Evolutionary conservation across 2,329 filamentous ascomycete species (phyloP).

Genomic region (Colletotrichum neosansevieriae): DNA sequence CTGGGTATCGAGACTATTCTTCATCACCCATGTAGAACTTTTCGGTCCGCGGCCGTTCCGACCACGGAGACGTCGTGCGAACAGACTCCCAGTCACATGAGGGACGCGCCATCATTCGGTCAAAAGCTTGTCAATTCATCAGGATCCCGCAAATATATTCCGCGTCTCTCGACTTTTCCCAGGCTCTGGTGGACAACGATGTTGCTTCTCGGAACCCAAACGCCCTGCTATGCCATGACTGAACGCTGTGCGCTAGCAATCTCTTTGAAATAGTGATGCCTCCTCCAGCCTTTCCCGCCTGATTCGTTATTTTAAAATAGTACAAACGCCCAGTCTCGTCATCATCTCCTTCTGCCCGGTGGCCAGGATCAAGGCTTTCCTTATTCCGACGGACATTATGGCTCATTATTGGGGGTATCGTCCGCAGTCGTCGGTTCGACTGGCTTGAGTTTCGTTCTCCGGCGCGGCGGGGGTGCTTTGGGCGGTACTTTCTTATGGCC

Average conservation of each 20-base stretch:
- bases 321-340: constrained; percentile 17
- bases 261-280: constrained; percentile 8
- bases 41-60: not conserved
- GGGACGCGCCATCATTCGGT: not conserved
- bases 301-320: not conserved
- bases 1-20: not conserved
- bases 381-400: not conserved
- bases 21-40: not conserved
- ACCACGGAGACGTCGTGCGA: not conserved
- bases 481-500: constrained; percentile 58
- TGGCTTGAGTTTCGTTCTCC: constrained; percentile 57
- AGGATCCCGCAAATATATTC: not conserved
- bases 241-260: constrained; percentile 9
- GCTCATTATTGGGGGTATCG: not conserved
- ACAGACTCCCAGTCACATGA: not conserved
- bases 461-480: constrained; percentile 60
- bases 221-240: constrained; percentile 37
- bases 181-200: not conserved
- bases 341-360: constrained; percentile 8
- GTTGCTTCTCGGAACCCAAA: constrained; percentile 21
- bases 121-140: not conserved
- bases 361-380: constrained; percentile 2
- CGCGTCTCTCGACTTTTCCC: not conserved
- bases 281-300: not conserved
- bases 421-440: constrained; percentile 25